Percentiles rank a stretch among this genome's conserved stretches.
Evolutionary conservation across 176 grass and related monocot genomes (phyloP).

Genomic region (Elymus sibiricus): DNA sequence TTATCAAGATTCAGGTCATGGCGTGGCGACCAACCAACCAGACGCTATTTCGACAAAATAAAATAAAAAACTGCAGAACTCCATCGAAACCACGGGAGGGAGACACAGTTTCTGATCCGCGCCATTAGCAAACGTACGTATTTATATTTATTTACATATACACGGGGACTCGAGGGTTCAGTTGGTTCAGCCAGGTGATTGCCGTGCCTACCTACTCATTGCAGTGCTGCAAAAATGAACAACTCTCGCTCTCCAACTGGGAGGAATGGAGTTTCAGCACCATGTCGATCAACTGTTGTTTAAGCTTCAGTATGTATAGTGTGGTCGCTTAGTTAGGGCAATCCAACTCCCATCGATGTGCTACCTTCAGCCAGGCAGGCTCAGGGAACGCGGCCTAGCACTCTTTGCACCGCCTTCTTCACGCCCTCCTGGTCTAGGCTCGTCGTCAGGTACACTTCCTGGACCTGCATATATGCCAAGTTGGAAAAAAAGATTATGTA

Average conservation of each 20-base stretch:
- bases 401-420: slow-evolving; percentile 84
- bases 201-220: not conserved
- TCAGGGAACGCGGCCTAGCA: slow-evolving; percentile 87
- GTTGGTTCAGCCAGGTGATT: not conserved
- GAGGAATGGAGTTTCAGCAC: not conserved
- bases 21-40: too few species aligned
- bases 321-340: slow-evolving; percentile 23
- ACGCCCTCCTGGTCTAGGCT: slow-evolving; percentile 80
- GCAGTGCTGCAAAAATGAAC: not conserved
- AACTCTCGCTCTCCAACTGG: not conserved
- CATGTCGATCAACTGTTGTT: not conserved
- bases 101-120: not conserved
- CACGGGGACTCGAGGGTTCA: not conserved
- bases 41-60: too few species aligned
- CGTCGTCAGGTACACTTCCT: slow-evolving; percentile 92
- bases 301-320: not conserved
- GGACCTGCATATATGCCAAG: slow-evolving; percentile 48
- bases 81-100: too few species aligned
- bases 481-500: not conserved
- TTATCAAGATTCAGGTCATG: too few species aligned
- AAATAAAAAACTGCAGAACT: too few species aligned
- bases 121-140: not conserved
- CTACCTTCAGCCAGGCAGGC: too few species aligned
- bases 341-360: not conserved
- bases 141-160: not conserved